Conservation (phyloP, 1,284 basidiomycete species). For the Trametes sp. region DNA sequence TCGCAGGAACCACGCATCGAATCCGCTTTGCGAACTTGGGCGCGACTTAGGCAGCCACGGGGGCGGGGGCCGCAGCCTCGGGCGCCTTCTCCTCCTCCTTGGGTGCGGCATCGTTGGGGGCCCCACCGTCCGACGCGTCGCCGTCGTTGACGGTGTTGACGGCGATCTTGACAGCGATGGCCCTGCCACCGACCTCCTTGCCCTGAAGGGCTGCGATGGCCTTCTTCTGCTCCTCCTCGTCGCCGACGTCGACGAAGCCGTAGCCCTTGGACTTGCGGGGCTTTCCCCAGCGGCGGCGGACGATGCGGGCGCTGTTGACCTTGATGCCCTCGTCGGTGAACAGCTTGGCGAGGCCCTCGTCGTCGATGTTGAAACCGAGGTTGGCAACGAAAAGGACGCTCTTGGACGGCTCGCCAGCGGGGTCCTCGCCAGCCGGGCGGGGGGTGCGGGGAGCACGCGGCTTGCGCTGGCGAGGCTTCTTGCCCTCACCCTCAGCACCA, state of each 20-base stretch:
- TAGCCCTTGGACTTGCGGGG: constrained; percentile 91
- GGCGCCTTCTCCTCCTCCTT: constrained; percentile 46
- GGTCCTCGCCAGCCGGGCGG: constrained; percentile 78
- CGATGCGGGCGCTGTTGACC: constrained; percentile 86
- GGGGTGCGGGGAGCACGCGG: constrained; percentile 61
- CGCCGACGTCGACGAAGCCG: constrained; percentile 91
- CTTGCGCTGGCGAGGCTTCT: constrained; percentile 67
- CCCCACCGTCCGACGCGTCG: constrained; percentile 40
- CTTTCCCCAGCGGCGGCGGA: constrained; percentile 82
- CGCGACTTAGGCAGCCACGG: constrained; percentile 31
- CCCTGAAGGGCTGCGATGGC: constrained; percentile 84
- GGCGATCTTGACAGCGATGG: constrained; percentile 89
- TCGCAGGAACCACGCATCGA: constrained; percentile 15
- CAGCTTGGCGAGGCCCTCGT: constrained; percentile 75
- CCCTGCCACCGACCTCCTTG: constrained; percentile 81
- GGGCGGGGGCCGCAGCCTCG: constrained; percentile 35
- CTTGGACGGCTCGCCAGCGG: constrained; percentile 82
- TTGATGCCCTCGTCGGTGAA: constrained; percentile 86
- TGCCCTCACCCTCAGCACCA: constrained; percentile 47
- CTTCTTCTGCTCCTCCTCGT: constrained; percentile 85
- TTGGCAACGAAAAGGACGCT: constrained; percentile 94
- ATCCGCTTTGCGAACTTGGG: constrained; percentile 20
- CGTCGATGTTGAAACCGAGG: constrained; percentile 90
- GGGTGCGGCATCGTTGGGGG: constrained; percentile 51
- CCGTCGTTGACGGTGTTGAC: constrained; percentile 62